phyloP scores from a whole-genome alignment of 192 early-diverging fungal species.

The Gryganskiella cystojenkinii region DNA sequence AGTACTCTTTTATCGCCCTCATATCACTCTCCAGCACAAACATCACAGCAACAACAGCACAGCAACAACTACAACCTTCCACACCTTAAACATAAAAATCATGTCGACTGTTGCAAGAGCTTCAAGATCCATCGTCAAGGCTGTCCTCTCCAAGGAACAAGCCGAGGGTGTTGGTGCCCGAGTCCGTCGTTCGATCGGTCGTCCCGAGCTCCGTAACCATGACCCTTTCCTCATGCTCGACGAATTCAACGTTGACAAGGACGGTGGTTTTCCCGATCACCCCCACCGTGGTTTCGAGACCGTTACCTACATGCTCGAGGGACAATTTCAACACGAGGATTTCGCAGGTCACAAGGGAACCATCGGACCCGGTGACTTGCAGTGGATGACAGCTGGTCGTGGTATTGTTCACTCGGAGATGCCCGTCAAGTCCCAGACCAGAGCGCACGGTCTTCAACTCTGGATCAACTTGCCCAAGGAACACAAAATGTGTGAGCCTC shows the following conservation, averaged over 20 bases:
- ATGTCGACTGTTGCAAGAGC: constrained; percentile 10
- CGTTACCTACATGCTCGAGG: constrained; percentile 68
- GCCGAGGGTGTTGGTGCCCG: constrained; percentile 83
- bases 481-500: constrained; percentile 63
- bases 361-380: constrained; percentile 61
- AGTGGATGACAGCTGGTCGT: constrained; percentile 78
- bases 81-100: neutral
- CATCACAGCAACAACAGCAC: neutral
- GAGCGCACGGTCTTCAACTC: constrained; percentile 60
- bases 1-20: no score
- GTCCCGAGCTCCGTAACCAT: constrained; percentile 38
- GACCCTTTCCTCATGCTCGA: constrained; percentile 48
- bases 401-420: constrained; percentile 72
- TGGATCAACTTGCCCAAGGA: constrained; percentile 71
- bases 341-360: constrained; percentile 62
- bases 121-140: constrained; percentile 1
- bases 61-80: neutral
- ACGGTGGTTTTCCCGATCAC: constrained; percentile 56
- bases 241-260: constrained; percentile 26
- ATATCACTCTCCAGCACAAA: neutral
- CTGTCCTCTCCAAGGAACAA: constrained; percentile 38
- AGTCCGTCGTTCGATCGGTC: constrained; percentile 84
- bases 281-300: constrained; percentile 76
- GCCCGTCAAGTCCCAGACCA: constrained; percentile 47
- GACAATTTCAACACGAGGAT: constrained; percentile 66